Evolutionary conservation across 805 yeast species (phyloP), one percentile per base, ranked within the genome.

Genomic region (Pichia gijzeniarum): DNA sequence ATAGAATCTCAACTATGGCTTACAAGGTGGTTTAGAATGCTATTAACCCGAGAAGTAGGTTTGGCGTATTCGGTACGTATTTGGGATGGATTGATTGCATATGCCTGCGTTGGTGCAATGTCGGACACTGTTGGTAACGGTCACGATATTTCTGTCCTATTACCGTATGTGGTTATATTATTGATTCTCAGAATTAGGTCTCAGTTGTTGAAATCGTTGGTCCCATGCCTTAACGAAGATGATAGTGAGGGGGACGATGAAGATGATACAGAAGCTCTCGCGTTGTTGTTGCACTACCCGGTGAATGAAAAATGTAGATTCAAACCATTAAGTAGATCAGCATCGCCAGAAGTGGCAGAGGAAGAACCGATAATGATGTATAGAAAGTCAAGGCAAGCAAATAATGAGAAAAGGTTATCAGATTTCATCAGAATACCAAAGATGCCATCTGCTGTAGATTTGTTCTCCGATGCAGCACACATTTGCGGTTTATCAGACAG

Each of bases 1-100:
- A 56, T 76, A 5, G 80, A 76, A 48, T 67, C 77, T 2, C 74
- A 75, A 43, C 64, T 77, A 36, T 77, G 81, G 81, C 63, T 75
- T 21, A 71, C 77, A n/a, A 55, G 82, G 37, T 77, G 71, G 58
- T 67, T 72, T 25, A 58, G 80, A 21, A 59, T 77, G 31, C 49
- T 76, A 3, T 59, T 75, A 16, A 60, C 70, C 6, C 58, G 82
- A 42, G 82, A 77, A 50, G 55, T 77, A 25, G 79, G 77, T 1
- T 45, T 66, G 8, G 46, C 44, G 3, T 53, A 59, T 17, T 58
- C 70, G 0, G 59, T 69, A 19, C 53, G 61, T 21, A 54, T 73
- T 18, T 77, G 81, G 81, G 81, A 77, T 54, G 72, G 72, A 46
- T 51, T 77, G 19, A 67, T 73, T 13, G 50, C 61, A 3, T 50